phyloP scores from a whole-genome alignment of 441 rosid species.

The Arabidopsis hybrid region DNA sequence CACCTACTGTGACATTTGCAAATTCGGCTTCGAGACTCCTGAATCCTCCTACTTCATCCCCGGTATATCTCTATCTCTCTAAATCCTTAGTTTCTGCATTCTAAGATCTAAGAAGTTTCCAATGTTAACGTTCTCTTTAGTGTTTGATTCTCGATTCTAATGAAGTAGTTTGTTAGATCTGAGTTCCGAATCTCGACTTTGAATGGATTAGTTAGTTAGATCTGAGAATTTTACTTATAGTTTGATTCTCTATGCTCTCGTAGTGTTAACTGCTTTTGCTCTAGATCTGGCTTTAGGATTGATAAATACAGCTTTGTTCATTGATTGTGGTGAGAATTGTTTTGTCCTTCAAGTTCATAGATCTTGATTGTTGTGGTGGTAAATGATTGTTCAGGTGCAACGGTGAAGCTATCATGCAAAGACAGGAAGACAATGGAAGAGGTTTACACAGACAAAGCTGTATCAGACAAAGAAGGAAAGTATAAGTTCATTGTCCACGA shows the following conservation, averaged over 20 bases:
- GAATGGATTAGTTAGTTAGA: not conserved
- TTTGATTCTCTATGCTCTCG: not conserved
- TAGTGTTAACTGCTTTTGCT: not conserved
- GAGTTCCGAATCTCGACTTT: not conserved
- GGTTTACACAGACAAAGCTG: slow-evolving; percentile 54
- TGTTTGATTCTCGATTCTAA: not conserved
- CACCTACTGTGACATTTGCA: slow-evolving; percentile 88
- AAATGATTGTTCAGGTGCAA: slow-evolving; percentile 56
- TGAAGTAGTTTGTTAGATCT: slow-evolving; percentile 2
- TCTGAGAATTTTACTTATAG: too few species aligned
- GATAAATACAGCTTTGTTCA: too few species aligned
- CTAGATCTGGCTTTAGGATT: slow-evolving; percentile 6
- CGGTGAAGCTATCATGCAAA: slow-evolving; percentile 70
- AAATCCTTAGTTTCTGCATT: not conserved
- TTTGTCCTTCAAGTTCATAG: not conserved
- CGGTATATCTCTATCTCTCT: slow-evolving; percentile 48
- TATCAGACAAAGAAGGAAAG: slow-evolving; percentile 65
- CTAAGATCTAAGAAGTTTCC: not conserved
- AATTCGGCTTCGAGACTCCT: slow-evolving; percentile 88
- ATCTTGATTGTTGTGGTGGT: not conserved
- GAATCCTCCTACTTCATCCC: slow-evolving; percentile 67
- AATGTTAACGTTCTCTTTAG: not conserved
- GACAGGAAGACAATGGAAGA: slow-evolving; percentile 59
- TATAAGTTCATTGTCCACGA: slow-evolving; percentile 67
- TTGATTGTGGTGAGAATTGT: too few species aligned